These are phyloP conservation scores for Pleomassaria siparia DNA, from an alignment of 2,329 filamentous ascomycete species.

Conservation along the genomic window DNA sequence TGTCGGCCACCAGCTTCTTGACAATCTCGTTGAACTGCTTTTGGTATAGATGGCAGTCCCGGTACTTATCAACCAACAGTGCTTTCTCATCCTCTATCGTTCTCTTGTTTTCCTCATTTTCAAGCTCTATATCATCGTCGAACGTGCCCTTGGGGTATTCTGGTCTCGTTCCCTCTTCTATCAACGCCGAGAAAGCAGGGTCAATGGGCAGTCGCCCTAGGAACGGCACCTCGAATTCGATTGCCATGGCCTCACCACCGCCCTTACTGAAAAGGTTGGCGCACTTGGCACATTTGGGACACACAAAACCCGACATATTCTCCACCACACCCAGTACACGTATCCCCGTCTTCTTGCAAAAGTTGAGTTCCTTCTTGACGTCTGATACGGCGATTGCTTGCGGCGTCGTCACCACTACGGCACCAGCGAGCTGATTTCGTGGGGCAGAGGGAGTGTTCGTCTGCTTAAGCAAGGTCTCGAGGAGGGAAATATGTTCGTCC, in stretches of 20 bases:
- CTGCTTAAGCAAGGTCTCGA: constrained; percentile 69
- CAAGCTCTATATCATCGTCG: constrained; percentile 36
- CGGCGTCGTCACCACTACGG: constrained; percentile 93
- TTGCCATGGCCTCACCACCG: constrained; percentile 85
- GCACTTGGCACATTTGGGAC: constrained; percentile 74
- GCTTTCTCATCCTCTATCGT: constrained; percentile 26
- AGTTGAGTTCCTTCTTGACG: constrained; percentile 92
- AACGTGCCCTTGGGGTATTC: constrained; percentile 68
- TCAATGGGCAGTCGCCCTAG: constrained; percentile 89
- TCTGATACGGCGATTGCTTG: constrained; percentile 93
- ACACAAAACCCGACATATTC: constrained; percentile 95
- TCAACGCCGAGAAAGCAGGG: constrained; percentile 82
- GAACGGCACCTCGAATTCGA: constrained; percentile 81
- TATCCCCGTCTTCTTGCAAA: constrained; percentile 82
- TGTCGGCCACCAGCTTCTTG: constrained; percentile 49
- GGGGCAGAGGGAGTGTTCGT: constrained; percentile 19
- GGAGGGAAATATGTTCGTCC: constrained; percentile 94
- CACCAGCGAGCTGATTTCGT: constrained; percentile 73
- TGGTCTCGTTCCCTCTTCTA: constrained; percentile 72
- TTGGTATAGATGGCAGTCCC: constrained; percentile 68
- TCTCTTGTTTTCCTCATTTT: constrained; percentile 23
- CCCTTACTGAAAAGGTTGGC: constrained; percentile 93
- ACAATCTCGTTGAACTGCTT: constrained; percentile 69
- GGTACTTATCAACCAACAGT: constrained; percentile 70
- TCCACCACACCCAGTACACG: constrained; percentile 86